Evolutionary conservation across 2,329 filamentous ascomycete genomes (phyloP), one percentile per base, ranked within the genome.

Genomic region (Purpureocillium lavendulum): DNA sequence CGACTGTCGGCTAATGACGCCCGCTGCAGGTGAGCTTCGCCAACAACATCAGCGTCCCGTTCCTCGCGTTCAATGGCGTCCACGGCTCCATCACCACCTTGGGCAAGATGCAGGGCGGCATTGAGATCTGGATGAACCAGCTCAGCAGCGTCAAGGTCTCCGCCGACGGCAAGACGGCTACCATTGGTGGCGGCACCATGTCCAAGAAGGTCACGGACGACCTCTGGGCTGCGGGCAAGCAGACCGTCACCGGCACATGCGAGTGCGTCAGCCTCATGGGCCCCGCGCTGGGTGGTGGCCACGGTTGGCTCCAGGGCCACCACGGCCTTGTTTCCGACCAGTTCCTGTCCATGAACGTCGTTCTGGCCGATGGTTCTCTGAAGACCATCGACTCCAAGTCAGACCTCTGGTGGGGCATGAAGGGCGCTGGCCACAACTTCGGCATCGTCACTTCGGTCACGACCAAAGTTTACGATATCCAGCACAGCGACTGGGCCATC

Each of bases 211-310:
- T 77, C 36, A 69, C 59, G 0, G 65, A 73, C 39, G 50, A 56
- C 2, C 64, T 77, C 4, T 76, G 70, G 71, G 60, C 51, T 1
- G 63, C 60, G 0, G 68, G 66, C 18, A 74, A 74, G 50, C 69
- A 73, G 50, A 70, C 69, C 5, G 68, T 70, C 2, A 70, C 67
- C 9, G 70, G 70, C 30, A 66, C 61, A 8, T 77, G 73, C 47
- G 71, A 74, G 53, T 76, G 71, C 44, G 66, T 70, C 38, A 65
- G 70, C 38, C 49, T 61, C 18, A 45, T 71, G 3, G 71, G 67
- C 0, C 72, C 71, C 0, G 71, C 60, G 0, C 65, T 80, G 0
- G 76, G 77, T 3, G 77, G 77, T 40, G 75, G 77, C 4, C 69
- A 75, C 51, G 74, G 75, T 26, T 65, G 64, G 57, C 64, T 74